Base-by-base conservation (phyloP, 768 basidiomycete species). In the Phanerochaete sordida region DNA sequence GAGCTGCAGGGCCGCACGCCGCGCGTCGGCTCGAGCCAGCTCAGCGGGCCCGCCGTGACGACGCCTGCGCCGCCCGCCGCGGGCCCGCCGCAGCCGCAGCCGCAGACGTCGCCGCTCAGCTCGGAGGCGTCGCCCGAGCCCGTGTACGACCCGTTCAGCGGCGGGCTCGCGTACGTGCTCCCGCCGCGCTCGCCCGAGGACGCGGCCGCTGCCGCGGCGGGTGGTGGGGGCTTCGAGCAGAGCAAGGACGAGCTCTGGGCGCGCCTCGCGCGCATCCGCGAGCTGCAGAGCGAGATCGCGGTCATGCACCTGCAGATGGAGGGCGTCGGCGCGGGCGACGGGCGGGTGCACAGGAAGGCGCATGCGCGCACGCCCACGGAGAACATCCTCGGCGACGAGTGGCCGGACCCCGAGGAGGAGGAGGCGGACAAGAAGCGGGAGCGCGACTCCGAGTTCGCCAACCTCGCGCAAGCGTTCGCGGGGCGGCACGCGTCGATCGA, bases 281-380 rank as follows among this genome's bases (percentile, higher is more conserved):
- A 86, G 37, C 72, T 92, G 30, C 89, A 92, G 69, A 83, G 81
- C 57, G 83, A 89, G 63, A 83, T 92, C 33, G 85, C 90, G 5
- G 76, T 75, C 63, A 83, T 89, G 81, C 90, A 91, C 68, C 72
- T 85, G 11, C 83, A 86, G 26, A 88, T 92, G 87, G 90, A 92
- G 69, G 81, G 81, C 43, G 78, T 87, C 48, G 84, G 85, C 1
- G 64, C 73, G 59, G 73, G 56, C 64, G 69, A 60, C 60, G 65
- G 39, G 60, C 62, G 51, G 61, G 61, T 61, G 35, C 56, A 60
- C 21, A 64, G 61, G 53, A 68, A 66, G 37, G 26, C 69, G 28
- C 56, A 39, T 62, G 65, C 33, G 58, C 65, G 47, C 64, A 66
- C 45, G 3, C 53, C 53, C n/a, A 77, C 76, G 59, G 80, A 81